Evolutionary conservation across 129 eudicot species (phyloP).

Genomic region (Flaveria bidentis): DNA sequence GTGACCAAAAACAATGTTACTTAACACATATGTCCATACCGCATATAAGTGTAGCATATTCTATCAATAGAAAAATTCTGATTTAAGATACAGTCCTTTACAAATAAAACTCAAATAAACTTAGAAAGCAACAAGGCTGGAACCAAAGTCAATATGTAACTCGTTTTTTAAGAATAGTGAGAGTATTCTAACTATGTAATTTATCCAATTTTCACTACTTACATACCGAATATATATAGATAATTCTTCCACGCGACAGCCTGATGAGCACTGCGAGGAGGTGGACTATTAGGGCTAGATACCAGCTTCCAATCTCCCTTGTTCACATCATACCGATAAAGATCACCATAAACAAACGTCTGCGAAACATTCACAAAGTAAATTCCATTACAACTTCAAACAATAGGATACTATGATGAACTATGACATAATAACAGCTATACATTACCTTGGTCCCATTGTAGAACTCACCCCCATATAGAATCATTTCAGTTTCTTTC

Average conservation of each 20-base stretch:
- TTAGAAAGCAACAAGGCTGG: constrained; percentile 11
- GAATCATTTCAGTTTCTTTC: constrained; percentile 81
- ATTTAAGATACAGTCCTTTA: neutral
- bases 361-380: constrained; percentile 32
- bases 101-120: neutral
- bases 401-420: neutral
- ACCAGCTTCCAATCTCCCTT: constrained; percentile 91
- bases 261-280: constrained; percentile 98
- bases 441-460: constrained; percentile 84
- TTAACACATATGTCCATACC: constrained; percentile 12
- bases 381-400: neutral
- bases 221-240: constrained; percentile 76
- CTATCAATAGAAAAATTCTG: neutral
- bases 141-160: neutral
- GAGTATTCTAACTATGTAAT: neutral
- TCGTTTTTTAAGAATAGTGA: neutral
- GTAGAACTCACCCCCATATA: constrained; percentile 97
- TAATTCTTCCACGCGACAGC: constrained; percentile 96
- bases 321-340: constrained; percentile 84
- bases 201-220: constrained; percentile 14
- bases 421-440: neutral
- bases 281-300: constrained; percentile 96
- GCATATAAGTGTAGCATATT: neutral
- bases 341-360: constrained; percentile 94
- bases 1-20: constrained; percentile 24